Conservation (phyloP, 2,329 filamentous ascomycete species). For the Aspergillus phoenicis region DNA sequence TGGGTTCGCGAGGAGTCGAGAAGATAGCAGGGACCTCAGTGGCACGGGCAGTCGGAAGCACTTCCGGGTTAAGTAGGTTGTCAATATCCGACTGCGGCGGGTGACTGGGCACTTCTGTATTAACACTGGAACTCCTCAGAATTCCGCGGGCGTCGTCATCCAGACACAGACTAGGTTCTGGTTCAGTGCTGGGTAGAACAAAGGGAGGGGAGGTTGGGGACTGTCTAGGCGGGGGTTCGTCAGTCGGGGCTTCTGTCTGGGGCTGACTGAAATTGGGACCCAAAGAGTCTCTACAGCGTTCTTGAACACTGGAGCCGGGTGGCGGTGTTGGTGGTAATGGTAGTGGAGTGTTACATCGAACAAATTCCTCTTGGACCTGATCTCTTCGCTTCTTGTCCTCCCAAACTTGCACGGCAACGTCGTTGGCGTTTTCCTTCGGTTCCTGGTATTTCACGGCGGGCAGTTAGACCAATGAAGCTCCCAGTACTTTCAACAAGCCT, state of each 20-base stretch:
- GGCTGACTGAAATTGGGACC: neutral
- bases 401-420: constrained; percentile 34
- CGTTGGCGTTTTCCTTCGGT: constrained; percentile 39
- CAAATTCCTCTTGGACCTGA: constrained; percentile 7
- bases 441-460: constrained; percentile 26
- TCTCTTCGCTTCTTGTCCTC: constrained; percentile 27
- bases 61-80: neutral
- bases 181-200: constrained; percentile 14
- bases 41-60: neutral
- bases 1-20: constrained; percentile 20
- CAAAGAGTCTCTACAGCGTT: constrained; percentile 6
- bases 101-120: neutral
- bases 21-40: constrained; percentile 18
- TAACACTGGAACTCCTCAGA: neutral
- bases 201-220: constrained; percentile 23
- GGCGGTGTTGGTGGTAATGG: neutral
- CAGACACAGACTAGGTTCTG: neutral
- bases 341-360: constrained; percentile 11
- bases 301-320: neutral
- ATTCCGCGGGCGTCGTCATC: neutral
- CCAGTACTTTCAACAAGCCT: too few species aligned
- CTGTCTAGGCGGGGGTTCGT: neutral
- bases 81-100: neutral
- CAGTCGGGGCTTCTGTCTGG: neutral
- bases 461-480: constrained; percentile 13